Percentiles rank a stretch among this genome's conserved stretches.
Evolutionary conservation across 1,284 basidiomycete species (phyloP).

Genomic region (Ustilago cynodontis): DNA sequence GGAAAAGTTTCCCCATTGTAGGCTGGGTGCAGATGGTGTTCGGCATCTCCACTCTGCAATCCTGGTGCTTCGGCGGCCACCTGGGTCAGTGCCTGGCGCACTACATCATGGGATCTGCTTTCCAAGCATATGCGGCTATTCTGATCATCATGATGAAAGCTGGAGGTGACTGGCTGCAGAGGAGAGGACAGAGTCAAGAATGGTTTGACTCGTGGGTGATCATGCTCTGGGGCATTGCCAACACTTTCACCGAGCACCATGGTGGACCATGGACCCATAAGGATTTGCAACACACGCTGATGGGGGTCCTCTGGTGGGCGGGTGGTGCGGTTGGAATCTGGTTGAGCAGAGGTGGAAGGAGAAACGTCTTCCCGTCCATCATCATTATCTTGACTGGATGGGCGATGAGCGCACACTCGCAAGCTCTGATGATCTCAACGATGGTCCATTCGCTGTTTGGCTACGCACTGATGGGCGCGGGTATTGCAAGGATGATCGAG

Average conservation of each 20-base stretch:
- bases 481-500: constrained; percentile 84
- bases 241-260: constrained; percentile 85
- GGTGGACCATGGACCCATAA: constrained; percentile 77
- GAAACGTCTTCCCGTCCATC: constrained; percentile 83
- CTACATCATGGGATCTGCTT: constrained; percentile 73
- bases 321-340: constrained; percentile 90
- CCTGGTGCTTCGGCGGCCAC: constrained; percentile 78
- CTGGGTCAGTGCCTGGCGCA: constrained; percentile 76
- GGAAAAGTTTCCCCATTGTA: constrained; percentile 85
- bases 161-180: constrained; percentile 84
- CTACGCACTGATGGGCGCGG: constrained; percentile 86
- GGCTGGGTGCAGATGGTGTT: constrained; percentile 74
- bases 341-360: constrained; percentile 84
- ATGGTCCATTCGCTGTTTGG: constrained; percentile 88
- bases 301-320: constrained; percentile 78
- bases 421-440: constrained; percentile 74
- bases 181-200: constrained; percentile 77
- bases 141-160: constrained; percentile 85
- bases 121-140: constrained; percentile 84
- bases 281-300: constrained; percentile 90
- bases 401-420: constrained; percentile 92
- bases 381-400: constrained; percentile 82
- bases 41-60: constrained; percentile 63
- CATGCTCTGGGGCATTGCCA: constrained; percentile 83
- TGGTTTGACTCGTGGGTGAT: constrained; percentile 93